These are phyloP conservation scores for Zygotorulaspora sp. DNA, from an alignment of 805 yeast species.

Conservation along the genomic window DNA sequence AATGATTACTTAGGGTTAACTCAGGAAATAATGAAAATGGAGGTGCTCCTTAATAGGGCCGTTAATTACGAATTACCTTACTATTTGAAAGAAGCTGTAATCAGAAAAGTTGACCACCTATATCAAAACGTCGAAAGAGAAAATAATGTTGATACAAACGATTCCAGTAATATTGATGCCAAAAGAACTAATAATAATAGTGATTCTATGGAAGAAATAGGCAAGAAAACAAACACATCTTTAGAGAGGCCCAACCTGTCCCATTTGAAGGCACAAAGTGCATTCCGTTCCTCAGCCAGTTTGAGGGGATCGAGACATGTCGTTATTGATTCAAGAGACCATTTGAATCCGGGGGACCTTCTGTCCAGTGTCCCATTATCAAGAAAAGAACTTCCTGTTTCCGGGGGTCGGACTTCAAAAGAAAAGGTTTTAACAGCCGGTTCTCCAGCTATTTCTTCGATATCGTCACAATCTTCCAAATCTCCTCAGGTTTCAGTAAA, in stretches of 20 bases:
- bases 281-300: conserved; percentile 7
- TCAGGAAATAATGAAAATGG: conserved; percentile 73
- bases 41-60: conserved; percentile 54
- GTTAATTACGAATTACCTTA: conserved; percentile 52
- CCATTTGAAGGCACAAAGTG: conserved; percentile 7
- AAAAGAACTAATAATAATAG: background rate
- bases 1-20: conserved; percentile 84
- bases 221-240: conserved; percentile 5
- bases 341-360: conserved; percentile 78
- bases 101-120: conserved; percentile 39
- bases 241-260: conserved; percentile 11
- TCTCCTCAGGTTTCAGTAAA: background rate
- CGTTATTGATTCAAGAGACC: conserved; percentile 49
- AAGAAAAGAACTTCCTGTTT: conserved; percentile 29
- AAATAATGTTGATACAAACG: conserved; percentile 3
- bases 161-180: background rate
- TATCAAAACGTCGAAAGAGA: conserved; percentile 3
- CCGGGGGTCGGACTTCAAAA: conserved; percentile 2
- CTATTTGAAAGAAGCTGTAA: conserved; percentile 55
- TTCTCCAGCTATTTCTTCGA: conserved; percentile 8
- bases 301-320: conserved; percentile 42
- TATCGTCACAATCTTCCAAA: conserved; percentile 7
- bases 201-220: conserved; percentile 2
- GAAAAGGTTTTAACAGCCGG: conserved; percentile 3
- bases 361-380: conserved; percentile 75